These are phyloP conservation scores for Didymella sp. DNA, from an alignment of 2,329 filamentous ascomycete genomes.

Conservation along the genomic window DNA sequence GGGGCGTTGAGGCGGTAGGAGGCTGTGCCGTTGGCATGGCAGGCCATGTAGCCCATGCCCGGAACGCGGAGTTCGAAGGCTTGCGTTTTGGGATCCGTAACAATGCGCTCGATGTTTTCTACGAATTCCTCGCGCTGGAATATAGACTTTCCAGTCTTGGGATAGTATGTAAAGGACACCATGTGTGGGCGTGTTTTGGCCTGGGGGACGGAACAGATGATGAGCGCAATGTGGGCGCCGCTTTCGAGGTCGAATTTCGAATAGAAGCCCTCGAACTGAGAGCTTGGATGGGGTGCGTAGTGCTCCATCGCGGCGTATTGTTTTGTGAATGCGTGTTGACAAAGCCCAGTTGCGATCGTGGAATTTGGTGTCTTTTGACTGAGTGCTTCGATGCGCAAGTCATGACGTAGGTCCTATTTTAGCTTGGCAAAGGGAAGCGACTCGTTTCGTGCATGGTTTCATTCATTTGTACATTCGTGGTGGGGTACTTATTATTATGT, in stretches of 20 bases:
- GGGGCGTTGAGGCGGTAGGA: slow-evolving; percentile 43
- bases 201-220: slow-evolving; percentile 57
- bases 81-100: slow-evolving; percentile 32
- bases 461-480: neutral
- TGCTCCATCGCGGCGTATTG: slow-evolving; percentile 48
- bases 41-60: slow-evolving; percentile 51
- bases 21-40: slow-evolving; percentile 46
- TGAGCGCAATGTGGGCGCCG: slow-evolving; percentile 55
- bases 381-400: slow-evolving; percentile 12
- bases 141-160: slow-evolving; percentile 39
- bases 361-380: neutral
- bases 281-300: slow-evolving; percentile 51
- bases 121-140: slow-evolving; percentile 55
- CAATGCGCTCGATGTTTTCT: slow-evolving; percentile 48
- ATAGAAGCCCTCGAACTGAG: slow-evolving; percentile 60
- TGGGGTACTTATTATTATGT: neutral
- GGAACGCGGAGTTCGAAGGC: slow-evolving; percentile 53
- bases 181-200: slow-evolving; percentile 52
- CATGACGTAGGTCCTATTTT: slow-evolving; percentile 30
- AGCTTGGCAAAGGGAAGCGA: slow-evolving; percentile 19
- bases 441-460: neutral
- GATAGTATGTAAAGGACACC: slow-evolving; percentile 60
- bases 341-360: neutral
- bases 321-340: neutral
- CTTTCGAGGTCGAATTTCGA: slow-evolving; percentile 58